Conservation (phyloP, 2,329 filamentous ascomycete genomes). For the Colletotrichum cordylinicola region DNA sequence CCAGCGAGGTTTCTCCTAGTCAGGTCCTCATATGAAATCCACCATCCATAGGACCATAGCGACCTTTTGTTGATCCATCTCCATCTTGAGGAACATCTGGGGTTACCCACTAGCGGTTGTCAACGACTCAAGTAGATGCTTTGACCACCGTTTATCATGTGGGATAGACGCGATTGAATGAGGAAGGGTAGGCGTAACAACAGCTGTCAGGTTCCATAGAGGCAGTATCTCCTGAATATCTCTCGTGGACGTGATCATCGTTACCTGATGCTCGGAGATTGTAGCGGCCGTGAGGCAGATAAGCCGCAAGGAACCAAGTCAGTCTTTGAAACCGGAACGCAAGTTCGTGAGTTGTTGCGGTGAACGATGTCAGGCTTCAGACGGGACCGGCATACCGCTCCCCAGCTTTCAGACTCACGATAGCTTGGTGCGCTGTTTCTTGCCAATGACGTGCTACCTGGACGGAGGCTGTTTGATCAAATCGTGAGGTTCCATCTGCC, state of each 20-base stretch:
- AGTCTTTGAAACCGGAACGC: not conserved
- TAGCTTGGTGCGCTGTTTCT: not conserved
- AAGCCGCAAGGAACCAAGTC: not conserved
- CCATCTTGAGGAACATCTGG: conserved; percentile 17
- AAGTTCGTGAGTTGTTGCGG: not conserved
- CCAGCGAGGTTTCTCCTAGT: not conserved
- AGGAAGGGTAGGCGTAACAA: not conserved
- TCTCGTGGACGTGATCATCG: not conserved
- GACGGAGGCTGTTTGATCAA: not conserved
- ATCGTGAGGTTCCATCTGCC: not conserved
- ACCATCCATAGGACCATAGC: not conserved
- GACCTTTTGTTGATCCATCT: conserved; percentile 10
- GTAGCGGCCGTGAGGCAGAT: not conserved
- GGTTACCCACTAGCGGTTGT: not conserved
- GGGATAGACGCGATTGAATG: not conserved
- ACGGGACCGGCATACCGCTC: not conserved
- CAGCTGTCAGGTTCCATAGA: not conserved
- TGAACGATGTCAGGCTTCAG: not conserved
- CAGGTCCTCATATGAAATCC: not conserved
- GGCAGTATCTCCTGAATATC: conserved; percentile 17
- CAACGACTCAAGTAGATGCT: conserved; percentile 17
- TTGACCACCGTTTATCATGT: conserved; percentile 21
- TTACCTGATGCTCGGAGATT: not conserved
- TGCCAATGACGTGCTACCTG: conserved; percentile 7
- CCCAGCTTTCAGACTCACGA: not conserved